phyloP scores from a whole-genome alignment of 2,329 filamentous ascomycete species.

The Hypoxylon sp. region DNA sequence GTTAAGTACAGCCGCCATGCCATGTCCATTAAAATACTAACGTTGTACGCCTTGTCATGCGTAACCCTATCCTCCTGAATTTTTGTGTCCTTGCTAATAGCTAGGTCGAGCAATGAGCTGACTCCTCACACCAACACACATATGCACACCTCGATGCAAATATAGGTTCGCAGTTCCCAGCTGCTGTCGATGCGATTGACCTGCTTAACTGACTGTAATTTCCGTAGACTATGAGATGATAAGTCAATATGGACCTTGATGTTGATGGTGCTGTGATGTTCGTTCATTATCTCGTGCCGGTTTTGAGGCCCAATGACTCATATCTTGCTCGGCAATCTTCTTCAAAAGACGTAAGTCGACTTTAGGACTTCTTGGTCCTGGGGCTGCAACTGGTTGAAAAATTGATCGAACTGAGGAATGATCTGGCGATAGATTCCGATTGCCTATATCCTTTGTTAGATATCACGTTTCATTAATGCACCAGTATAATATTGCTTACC shows the following conservation, averaged over 20 bases:
- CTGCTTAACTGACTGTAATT: conserved; percentile 19
- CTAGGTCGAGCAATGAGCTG: conserved; percentile 20
- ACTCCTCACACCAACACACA: conserved; percentile 22
- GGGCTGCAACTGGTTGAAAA: conserved; percentile 66
- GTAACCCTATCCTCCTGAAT: conserved; percentile 29
- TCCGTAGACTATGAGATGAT: conserved; percentile 16
- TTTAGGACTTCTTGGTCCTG: conserved; percentile 67
- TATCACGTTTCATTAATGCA: background rate
- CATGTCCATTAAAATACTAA: conserved; percentile 41
- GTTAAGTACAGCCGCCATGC: conserved; percentile 11
- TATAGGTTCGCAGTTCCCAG: conserved; percentile 13
- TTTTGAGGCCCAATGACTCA: conserved; percentile 5
- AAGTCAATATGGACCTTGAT: conserved; percentile 14
- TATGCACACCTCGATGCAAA: conserved; percentile 28
- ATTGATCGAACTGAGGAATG: conserved; percentile 72
- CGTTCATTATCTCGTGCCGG: conserved; percentile 14
- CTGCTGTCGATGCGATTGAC: conserved; percentile 23
- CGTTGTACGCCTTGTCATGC: conserved; percentile 25
- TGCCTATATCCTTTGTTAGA: conserved; percentile 58
- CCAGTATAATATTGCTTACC: conserved; percentile 64
- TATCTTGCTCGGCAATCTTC: conserved; percentile 1
- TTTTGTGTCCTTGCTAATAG: conserved; percentile 23
- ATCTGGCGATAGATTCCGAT: conserved; percentile 70
- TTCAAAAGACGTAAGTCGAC: conserved; percentile 63
- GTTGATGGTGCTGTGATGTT: conserved; percentile 15